Percentiles rank a stretch among this genome's conserved stretches.
Conservation (phyloP, 352 stramenopile species). For the Plasmopara muralis region DNA sequence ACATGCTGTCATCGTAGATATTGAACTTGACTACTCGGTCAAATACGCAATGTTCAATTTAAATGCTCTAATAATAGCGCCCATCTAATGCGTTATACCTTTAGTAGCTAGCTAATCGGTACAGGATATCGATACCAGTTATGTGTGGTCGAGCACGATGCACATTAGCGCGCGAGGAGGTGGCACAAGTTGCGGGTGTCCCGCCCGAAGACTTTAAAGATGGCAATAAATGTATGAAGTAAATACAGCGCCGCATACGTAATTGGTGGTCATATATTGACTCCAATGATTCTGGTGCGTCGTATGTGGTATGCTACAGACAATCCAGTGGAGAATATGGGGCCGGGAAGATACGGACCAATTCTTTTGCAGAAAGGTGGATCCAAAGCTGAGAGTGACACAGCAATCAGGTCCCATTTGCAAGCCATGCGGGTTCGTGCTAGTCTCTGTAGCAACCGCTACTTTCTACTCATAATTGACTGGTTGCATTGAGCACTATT, state of each 20-base stretch:
- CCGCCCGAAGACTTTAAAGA: slow-evolving; percentile 43
- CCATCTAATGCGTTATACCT: too few species aligned
- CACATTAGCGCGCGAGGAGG: slow-evolving; percentile 46
- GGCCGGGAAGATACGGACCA: slow-evolving; percentile 53
- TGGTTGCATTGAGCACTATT: background rate
- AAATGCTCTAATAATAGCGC: too few species aligned
- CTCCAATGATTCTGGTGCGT: slow-evolving; percentile 5
- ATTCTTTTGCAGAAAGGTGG: slow-evolving; percentile 32
- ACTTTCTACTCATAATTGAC: slow-evolving; percentile 4
- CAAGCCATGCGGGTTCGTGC: slow-evolving; percentile 59
- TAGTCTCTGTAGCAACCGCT: background rate
- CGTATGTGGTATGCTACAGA: slow-evolving; percentile 26
- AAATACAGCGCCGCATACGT: background rate
- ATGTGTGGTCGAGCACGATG: slow-evolving; percentile 76
- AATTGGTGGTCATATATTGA: background rate
- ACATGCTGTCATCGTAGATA: too few species aligned
- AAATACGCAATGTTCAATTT: too few species aligned
- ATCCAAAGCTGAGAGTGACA: slow-evolving; percentile 7
- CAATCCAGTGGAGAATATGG: slow-evolving; percentile 72
- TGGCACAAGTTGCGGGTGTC: slow-evolving; percentile 44
- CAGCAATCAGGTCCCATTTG: slow-evolving; percentile 24
- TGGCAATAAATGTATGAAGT: slow-evolving; percentile 59
- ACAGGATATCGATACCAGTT: background rate
- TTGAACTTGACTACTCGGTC: too few species aligned
- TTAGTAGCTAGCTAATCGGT: too few species aligned